Conservation (phyloP, 768 basidiomycete genomes). For the Boletus sp. region DNA sequence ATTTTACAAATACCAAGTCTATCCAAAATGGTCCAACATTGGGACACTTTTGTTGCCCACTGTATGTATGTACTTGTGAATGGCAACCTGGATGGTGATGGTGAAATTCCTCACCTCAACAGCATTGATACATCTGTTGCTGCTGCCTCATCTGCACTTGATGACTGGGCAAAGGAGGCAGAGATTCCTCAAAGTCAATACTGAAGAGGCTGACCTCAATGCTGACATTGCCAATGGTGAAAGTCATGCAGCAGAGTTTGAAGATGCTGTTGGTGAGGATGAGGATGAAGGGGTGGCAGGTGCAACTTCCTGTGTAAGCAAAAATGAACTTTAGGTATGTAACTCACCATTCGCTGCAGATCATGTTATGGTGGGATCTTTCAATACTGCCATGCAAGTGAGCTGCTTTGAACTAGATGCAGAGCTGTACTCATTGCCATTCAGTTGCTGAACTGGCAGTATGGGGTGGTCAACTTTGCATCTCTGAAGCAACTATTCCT, state of each 20-base stretch:
- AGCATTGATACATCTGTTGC: slow-evolving; percentile 55
- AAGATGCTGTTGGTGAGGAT: slow-evolving; percentile 48
- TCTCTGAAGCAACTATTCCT: slow-evolving; percentile 87
- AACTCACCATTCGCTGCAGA: slow-evolving; percentile 95
- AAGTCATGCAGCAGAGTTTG: slow-evolving; percentile 47
- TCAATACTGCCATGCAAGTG: slow-evolving; percentile 97
- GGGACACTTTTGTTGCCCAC: no score
- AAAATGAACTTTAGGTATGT: slow-evolving; percentile 88
- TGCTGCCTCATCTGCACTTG: slow-evolving; percentile 66
- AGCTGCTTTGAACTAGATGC: slow-evolving; percentile 18
- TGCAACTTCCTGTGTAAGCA: slow-evolving; percentile 81
- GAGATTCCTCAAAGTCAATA: slow-evolving; percentile 67
- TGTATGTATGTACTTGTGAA: slow-evolving; percentile 91
- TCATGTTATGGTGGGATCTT: slow-evolving; percentile 93
- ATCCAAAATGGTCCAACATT: no score
- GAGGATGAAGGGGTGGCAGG: slow-evolving; percentile 76
- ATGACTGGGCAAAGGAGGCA: slow-evolving; percentile 85
- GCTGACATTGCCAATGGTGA: slow-evolving; percentile 67
- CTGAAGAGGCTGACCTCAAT: slow-evolving; percentile 79
- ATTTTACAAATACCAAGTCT: no score
- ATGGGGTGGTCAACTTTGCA: slow-evolving; percentile 87
- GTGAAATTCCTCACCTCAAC: slow-evolving; percentile 65
- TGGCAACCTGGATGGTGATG: slow-evolving; percentile 67
- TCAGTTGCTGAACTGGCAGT: slow-evolving; percentile 88
- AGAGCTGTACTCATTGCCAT: slow-evolving; percentile 2